A percentile compares a stretch with the other conserved stretches of the same genome.
phyloP scores from a whole-genome alignment of 2,329 filamentous ascomycete genomes.

The Venturia pyrina region DNA sequence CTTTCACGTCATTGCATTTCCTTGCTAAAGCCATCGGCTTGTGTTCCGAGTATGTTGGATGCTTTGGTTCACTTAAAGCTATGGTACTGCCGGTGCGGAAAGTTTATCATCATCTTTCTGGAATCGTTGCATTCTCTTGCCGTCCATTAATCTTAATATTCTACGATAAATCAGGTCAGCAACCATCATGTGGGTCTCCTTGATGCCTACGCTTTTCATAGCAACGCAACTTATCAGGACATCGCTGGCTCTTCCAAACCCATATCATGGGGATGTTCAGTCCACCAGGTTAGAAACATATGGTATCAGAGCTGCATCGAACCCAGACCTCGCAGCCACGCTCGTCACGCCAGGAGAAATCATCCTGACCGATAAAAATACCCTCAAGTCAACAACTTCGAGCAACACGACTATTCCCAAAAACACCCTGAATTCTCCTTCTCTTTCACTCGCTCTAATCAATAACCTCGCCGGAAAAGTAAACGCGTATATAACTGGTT shows the following conservation, averaged over 20 bases:
- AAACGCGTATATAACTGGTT: conserved; percentile 38
- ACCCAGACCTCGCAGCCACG: background rate
- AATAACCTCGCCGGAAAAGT: conserved; percentile 17
- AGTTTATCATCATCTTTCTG: background rate
- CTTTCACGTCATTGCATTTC: background rate
- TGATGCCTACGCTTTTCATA: background rate
- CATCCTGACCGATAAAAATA: background rate
- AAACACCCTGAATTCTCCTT: background rate
- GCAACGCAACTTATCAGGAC: conserved; percentile 14
- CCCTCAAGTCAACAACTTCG: background rate
- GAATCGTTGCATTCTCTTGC: background rate
- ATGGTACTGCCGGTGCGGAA: background rate
- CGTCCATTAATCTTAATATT: background rate
- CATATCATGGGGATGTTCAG: background rate
- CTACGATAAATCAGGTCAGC: background rate
- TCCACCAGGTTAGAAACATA: background rate
- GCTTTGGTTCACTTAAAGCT: background rate
- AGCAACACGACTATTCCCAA: background rate
- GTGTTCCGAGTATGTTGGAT: background rate
- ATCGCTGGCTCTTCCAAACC: background rate
- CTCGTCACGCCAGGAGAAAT: background rate
- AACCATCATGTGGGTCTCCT: background rate
- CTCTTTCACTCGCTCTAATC: background rate
- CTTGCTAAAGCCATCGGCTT: background rate
- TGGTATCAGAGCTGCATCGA: background rate